Evolutionary conservation across 2,329 filamentous ascomycete genomes (phyloP).

Genomic region (Daldinia sp.): DNA sequence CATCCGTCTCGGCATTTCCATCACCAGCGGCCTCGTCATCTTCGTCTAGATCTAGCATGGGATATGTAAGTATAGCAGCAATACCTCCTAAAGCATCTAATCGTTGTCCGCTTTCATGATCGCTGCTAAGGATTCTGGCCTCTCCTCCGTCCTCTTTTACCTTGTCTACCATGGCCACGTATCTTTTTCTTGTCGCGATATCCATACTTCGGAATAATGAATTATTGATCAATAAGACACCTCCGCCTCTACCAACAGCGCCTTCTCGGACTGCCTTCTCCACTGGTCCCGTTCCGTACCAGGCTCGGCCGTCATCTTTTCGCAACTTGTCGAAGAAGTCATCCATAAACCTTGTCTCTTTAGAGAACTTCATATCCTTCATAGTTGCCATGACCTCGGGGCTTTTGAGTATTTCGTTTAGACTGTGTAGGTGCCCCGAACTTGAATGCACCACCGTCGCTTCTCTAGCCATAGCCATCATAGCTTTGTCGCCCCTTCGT

Average conservation of each 20-base stretch:
- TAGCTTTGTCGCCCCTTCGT: conserved; percentile 73
- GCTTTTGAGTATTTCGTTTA: conserved; percentile 88
- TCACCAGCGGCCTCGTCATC: conserved; percentile 55
- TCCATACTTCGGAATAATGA: conserved; percentile 87
- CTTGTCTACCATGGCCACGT: conserved; percentile 87
- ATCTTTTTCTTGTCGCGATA: conserved; percentile 79
- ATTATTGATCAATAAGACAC: conserved; percentile 87
- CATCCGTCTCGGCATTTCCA: conserved; percentile 44
- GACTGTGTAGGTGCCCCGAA: conserved; percentile 85
- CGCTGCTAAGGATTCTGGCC: conserved; percentile 87
- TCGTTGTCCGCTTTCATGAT: conserved; percentile 92
- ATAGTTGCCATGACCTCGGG: conserved; percentile 82
- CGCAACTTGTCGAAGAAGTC: conserved; percentile 82
- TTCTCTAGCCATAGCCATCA: conserved; percentile 71
- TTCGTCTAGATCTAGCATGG: conserved; percentile 76
- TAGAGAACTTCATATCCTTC: conserved; percentile 87
- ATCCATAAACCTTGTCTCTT: conserved; percentile 87
- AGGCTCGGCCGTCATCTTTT: conserved; percentile 86
- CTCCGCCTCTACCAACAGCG: conserved; percentile 87
- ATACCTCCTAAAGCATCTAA: conserved; percentile 87
- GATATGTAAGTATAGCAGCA: conserved; percentile 91
- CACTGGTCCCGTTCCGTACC: conserved; percentile 89
- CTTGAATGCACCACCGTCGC: conserved; percentile 84
- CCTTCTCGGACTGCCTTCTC: conserved; percentile 86
- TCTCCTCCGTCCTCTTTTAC: conserved; percentile 91